A percentile compares a stretch with the other conserved stretches of the same genome.
Conservation (phyloP, 2,329 filamentous ascomycete genomes). For the Ilyonectria destructans region DNA sequence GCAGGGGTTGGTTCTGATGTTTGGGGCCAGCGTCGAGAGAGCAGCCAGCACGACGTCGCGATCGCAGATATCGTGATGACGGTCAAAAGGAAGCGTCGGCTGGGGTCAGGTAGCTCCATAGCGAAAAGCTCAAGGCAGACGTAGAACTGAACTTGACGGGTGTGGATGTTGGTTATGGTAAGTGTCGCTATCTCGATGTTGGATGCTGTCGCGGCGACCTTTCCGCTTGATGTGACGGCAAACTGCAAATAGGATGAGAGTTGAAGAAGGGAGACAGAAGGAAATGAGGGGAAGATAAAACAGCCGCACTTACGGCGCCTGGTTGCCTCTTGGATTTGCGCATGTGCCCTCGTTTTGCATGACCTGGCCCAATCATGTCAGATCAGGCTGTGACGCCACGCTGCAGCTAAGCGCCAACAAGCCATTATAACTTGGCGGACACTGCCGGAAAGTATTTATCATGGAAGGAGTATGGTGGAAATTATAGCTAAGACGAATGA, state of each 20-base stretch:
- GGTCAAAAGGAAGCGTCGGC: neutral
- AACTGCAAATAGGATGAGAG: neutral
- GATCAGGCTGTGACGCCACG: neutral
- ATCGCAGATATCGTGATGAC: too few relatives aligned
- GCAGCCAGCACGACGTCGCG: too few relatives aligned
- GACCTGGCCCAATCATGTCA: neutral
- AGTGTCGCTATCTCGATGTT: neutral
- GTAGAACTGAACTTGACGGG: neutral
- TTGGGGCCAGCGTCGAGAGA: neutral
- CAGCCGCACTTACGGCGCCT: neutral
- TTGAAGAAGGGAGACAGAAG: neutral
- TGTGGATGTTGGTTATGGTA: neutral
- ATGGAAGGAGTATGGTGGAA: neutral
- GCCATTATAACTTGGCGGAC: neutral
- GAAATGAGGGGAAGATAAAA: neutral
- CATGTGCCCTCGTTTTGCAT: neutral
- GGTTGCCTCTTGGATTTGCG: neutral
- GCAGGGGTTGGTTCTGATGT: neutral
- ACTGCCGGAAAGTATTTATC: neutral
- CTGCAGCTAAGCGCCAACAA: neutral
- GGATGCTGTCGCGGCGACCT: too few relatives aligned
- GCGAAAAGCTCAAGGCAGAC: neutral
- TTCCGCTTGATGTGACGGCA: too few relatives aligned
- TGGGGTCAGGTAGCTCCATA: neutral
- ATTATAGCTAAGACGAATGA: neutral